Base-by-base conservation (phyloP, 257 asterid genomes). In the Verbascum thapsus region DNA sequence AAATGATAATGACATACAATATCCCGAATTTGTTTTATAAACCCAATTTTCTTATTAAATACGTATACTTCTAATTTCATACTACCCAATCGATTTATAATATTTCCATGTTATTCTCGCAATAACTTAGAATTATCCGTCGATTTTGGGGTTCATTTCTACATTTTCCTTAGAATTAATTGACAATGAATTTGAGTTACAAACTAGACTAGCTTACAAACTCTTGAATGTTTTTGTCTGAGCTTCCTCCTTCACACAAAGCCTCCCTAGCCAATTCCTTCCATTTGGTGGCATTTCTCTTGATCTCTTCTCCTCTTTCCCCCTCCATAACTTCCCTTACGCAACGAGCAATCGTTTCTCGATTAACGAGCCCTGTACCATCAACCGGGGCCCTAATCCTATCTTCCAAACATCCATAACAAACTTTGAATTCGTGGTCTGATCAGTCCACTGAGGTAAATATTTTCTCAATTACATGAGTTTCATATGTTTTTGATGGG, bases 401-500 rank as follows among this genome's bases (percentile, higher is more conserved):
- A 37, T 19, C 6, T 15, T 11, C 81, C 84, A 79, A 16, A 72
- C 71, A 11, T 75, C 70, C 10, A 7, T 23, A 0, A 74, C 71
- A 57, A 57, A 42, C 3, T 74, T 74, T 2, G 80, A 43, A 17
- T 78, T 74, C 8, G 74, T 78, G 30, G 40, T 59, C 4, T 78
- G 84, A n/a, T 79, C 81, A 16, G 59, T 12, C 78, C 72, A 44
- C 43, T 41, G 41, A 0, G 64, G 69, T 12, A n/a, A n/a, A n/a
- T n/a, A n/a, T n/a, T n/a, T n/a, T n/a, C n/a, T n/a, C n/a, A n/a
- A n/a, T n/a, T n/a, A n/a, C n/a, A n/a, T n/a, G n/a, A n/a, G n/a
- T n/a, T n/a, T n/a, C n/a, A n/a, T n/a, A n/a, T n/a, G n/a, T n/a
- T n/a, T n/a, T n/a, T n/a, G n/a, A n/a, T n/a, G n/a, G n/a, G n/a